These are phyloP conservation scores for Penicillium mononematosum DNA, from an alignment of 495 filamentous ascomycete species.

Conservation along the genomic window DNA sequence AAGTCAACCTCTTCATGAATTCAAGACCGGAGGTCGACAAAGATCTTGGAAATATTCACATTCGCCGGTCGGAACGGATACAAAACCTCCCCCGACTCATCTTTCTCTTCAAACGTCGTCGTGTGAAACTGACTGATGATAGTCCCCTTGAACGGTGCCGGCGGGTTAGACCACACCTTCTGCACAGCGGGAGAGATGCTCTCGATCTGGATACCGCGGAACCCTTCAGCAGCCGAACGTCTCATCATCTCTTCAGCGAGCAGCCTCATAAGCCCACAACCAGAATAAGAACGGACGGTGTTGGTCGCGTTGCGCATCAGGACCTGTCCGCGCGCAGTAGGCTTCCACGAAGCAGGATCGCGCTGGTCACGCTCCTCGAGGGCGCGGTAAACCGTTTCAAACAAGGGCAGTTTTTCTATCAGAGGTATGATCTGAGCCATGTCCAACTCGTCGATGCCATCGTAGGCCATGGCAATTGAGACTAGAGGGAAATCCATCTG, in stretches of 20 bases:
- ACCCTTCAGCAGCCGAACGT: neutral
- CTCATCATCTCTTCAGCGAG: neutral
- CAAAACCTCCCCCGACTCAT: neutral
- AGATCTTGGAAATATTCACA: neutral
- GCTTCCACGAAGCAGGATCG: neutral
- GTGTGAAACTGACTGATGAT: neutral
- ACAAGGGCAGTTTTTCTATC: neutral
- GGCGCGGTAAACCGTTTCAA: neutral
- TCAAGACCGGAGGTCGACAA: neutral
- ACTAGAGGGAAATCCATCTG: neutral
- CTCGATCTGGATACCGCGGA: neutral
- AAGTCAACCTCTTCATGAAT: neutral
- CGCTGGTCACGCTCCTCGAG: neutral
- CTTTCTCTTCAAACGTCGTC: neutral
- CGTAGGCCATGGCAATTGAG: neutral
- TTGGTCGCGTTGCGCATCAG: neutral
- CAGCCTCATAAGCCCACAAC: neutral
- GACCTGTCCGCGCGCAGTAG: neutral
- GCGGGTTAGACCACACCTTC: neutral
- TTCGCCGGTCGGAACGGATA: neutral
- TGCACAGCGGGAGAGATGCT: neutral
- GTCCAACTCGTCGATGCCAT: neutral
- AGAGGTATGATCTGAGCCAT: neutral
- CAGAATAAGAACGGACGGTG: neutral
- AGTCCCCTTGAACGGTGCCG: neutral